A percentile compares a stretch with the other conserved stretches of the same genome.
Conservation (phyloP, 1,284 basidiomycete genomes). For the Trametes pubescens region DNA sequence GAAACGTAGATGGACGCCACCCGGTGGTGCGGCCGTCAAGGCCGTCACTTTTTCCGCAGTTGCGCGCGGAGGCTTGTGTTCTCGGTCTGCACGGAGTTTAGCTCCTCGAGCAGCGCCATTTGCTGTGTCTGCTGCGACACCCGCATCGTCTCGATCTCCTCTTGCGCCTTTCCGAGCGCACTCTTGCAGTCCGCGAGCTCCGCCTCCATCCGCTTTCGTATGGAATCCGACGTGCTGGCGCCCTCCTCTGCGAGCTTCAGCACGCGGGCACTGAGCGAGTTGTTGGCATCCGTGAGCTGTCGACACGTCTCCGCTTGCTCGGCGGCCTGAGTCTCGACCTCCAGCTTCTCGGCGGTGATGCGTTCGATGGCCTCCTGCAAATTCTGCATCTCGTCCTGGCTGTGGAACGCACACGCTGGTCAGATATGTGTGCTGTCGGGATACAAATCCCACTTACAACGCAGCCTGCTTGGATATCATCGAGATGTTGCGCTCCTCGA, state of each 20-base stretch:
- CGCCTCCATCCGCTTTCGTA: slow-evolving; percentile 58
- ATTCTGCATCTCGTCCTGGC: slow-evolving; percentile 73
- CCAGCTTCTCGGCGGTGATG: slow-evolving; percentile 66
- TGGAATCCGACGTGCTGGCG: slow-evolving; percentile 59
- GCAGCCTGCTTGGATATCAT: slow-evolving; percentile 59
- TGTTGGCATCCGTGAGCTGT: slow-evolving; percentile 81
- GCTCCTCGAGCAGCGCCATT: slow-evolving; percentile 77
- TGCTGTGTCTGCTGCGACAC: slow-evolving; percentile 74
- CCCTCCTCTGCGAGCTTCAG: slow-evolving; percentile 81
- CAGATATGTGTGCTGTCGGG: slow-evolving; percentile 2
- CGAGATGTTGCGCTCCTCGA: slow-evolving; percentile 76
- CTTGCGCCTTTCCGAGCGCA: slow-evolving; percentile 48
- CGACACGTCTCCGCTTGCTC: slow-evolving; percentile 75
- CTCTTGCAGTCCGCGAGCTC: slow-evolving; percentile 57
- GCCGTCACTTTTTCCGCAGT: slow-evolving; percentile 50
- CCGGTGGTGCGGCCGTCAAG: slow-evolving; percentile 21
- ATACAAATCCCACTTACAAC: slow-evolving; percentile 55
- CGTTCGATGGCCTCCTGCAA: slow-evolving; percentile 71
- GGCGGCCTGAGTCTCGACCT: slow-evolving; percentile 73
- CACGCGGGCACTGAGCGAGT: slow-evolving; percentile 73
- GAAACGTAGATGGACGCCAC: background rate
- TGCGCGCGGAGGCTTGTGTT: slow-evolving; percentile 75
- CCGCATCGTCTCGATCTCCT: slow-evolving; percentile 58
- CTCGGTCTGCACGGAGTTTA: slow-evolving; percentile 81
- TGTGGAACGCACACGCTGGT: slow-evolving; percentile 39